Conservation (phyloP, 306 rosid genomes). For the Prunus armeniaca region DNA sequence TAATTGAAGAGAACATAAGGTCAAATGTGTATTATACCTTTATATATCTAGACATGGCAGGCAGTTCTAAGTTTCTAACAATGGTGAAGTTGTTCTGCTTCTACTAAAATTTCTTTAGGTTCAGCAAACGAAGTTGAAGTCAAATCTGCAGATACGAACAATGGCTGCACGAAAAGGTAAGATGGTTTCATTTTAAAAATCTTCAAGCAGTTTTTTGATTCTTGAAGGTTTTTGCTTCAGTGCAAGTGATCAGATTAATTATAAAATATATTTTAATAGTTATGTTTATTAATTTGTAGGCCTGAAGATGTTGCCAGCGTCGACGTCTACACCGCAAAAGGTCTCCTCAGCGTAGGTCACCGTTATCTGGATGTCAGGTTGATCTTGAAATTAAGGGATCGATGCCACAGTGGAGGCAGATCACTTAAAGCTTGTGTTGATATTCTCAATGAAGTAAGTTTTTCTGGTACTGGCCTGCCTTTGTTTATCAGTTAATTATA, state of each 20-base stretch:
- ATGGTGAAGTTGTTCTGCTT: background rate
- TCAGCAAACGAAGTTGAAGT: background rate
- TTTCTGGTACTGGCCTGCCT: background rate
- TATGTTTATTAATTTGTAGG: slow-evolving; percentile 17
- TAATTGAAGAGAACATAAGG: background rate
- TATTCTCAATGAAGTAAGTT: slow-evolving; percentile 39
- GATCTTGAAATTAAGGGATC: background rate
- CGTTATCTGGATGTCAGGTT: slow-evolving; percentile 46
- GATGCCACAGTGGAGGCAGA: slow-evolving; percentile 38
- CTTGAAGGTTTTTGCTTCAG: background rate
- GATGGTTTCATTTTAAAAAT: background rate
- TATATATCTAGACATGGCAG: background rate
- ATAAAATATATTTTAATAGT: too few relatives aligned
- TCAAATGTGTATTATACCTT: too few relatives aligned
- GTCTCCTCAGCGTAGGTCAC: slow-evolving; percentile 29
- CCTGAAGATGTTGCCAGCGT: slow-evolving; percentile 34
- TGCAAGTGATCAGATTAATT: too few relatives aligned
- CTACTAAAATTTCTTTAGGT: background rate
- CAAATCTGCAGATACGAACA: background rate
- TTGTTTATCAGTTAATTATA: too few relatives aligned
- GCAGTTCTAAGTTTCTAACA: background rate
- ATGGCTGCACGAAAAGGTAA: slow-evolving; percentile 27
- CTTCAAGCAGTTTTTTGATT: background rate
- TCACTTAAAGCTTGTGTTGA: slow-evolving; percentile 38
- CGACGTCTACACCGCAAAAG: slow-evolving; percentile 40